phyloP scores from a whole-genome alignment of 371 early-diverging fungal species.

The Lichtheimia corymbifera region DNA sequence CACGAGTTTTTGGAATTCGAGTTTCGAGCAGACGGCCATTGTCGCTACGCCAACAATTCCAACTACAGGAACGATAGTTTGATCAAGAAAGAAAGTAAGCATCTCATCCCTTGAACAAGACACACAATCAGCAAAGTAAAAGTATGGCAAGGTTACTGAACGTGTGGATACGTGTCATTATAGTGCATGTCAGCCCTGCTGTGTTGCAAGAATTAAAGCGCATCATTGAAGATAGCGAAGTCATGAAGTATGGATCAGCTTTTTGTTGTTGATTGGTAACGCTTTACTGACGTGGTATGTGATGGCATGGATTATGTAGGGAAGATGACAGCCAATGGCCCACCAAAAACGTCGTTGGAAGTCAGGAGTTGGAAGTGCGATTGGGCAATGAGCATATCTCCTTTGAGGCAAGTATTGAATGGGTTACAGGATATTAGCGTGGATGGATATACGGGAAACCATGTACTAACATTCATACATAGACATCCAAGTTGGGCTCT shows the following conservation, averaged over 20 bases:
- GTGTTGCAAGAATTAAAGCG: constrained; percentile 86
- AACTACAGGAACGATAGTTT: constrained; percentile 96
- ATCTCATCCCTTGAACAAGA: background rate
- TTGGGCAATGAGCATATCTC: constrained; percentile 90
- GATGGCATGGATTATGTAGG: constrained; percentile 38
- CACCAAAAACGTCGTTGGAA: constrained; percentile 84
- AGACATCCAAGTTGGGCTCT: constrained; percentile 92
- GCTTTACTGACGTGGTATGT: background rate
- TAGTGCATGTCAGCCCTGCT: constrained; percentile 79
- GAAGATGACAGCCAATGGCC: constrained; percentile 96
- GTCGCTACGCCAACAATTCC: constrained; percentile 96
- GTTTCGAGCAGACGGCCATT: constrained; percentile 85
- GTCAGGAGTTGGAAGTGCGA: constrained; percentile 93
- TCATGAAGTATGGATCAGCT: constrained; percentile 71
- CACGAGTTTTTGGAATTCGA: constrained; percentile 99
- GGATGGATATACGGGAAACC: background rate
- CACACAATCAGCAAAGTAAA: background rate
- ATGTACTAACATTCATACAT: background rate
- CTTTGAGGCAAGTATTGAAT: constrained; percentile 73
- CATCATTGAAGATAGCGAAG: constrained; percentile 87
- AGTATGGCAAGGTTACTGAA: too few species aligned
- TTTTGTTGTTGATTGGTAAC: background rate
- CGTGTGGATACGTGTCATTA: background rate
- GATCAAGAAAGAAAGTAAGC: constrained; percentile 89
- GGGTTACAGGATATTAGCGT: too few species aligned